phyloP scores from a whole-genome alignment of 768 basidiomycete genomes.

The Leccinellum luteum region DNA sequence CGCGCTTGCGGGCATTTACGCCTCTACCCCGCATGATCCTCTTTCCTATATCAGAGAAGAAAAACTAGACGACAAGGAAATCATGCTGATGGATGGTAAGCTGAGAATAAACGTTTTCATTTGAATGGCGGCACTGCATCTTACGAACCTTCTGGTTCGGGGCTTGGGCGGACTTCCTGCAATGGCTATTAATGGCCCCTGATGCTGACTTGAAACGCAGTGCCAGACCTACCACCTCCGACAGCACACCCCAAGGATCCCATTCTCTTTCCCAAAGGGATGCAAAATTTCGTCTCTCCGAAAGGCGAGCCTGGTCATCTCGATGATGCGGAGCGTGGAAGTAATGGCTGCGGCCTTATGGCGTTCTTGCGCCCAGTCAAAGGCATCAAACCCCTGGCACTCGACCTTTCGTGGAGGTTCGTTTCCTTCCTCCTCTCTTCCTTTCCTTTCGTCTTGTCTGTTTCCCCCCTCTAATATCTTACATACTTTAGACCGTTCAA shows the following conservation, averaged over 20 bases:
- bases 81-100: slow-evolving; percentile 58
- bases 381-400: slow-evolving; percentile 54
- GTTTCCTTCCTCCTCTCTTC: slow-evolving; percentile 19
- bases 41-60: slow-evolving; percentile 49
- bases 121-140: slow-evolving; percentile 10
- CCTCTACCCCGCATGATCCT: slow-evolving; percentile 23
- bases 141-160: slow-evolving; percentile 15
- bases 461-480: neutral
- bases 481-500: slow-evolving; percentile 45
- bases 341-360: neutral
- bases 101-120: slow-evolving; percentile 11
- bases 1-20: slow-evolving; percentile 35
- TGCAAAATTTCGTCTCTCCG: slow-evolving; percentile 28
- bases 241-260: slow-evolving; percentile 40
- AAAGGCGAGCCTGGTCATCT: slow-evolving; percentile 9
- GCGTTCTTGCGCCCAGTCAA: slow-evolving; percentile 50
- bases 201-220: slow-evolving; percentile 35
- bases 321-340: neutral
- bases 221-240: slow-evolving; percentile 55
- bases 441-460: neutral
- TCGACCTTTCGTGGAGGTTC: slow-evolving; percentile 69
- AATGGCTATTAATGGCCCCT: slow-evolving; percentile 20
- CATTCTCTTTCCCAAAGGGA: slow-evolving; percentile 32
- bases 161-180: slow-evolving; percentile 22
- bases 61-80: slow-evolving; percentile 48